These are phyloP conservation scores for Serendipita indica DNA, from an alignment of 768 basidiomycete species.

Conservation along the genomic window DNA sequence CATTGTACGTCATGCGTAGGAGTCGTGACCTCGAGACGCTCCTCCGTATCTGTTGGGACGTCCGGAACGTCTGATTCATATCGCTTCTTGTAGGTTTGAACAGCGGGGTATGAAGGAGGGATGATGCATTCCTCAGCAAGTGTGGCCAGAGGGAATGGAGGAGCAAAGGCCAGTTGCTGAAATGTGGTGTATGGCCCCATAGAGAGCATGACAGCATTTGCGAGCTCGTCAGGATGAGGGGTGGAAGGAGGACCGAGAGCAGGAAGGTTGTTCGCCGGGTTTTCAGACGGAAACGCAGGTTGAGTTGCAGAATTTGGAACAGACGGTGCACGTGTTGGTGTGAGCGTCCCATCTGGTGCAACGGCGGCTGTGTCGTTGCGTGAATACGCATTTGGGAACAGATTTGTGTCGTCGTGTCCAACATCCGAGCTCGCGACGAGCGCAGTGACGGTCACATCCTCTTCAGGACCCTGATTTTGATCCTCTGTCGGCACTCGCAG, in stretches of 20 bases:
- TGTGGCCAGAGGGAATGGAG: slow-evolving; percentile 72
- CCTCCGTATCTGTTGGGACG: slow-evolving; percentile 64
- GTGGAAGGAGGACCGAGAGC: slow-evolving; percentile 21
- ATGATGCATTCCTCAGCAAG: slow-evolving; percentile 87
- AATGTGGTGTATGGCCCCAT: slow-evolving; percentile 83
- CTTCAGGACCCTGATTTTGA: slow-evolving; percentile 26
- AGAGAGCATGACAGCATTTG: slow-evolving; percentile 50
- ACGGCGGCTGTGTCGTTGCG: slow-evolving; percentile 15
- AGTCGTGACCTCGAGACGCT: slow-evolving; percentile 30
- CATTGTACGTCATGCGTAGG: slow-evolving; percentile 56
- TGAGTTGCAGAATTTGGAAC: neutral
- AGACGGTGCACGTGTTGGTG: neutral
- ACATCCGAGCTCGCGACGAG: slow-evolving; percentile 31
- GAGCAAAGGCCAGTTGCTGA: slow-evolving; percentile 76
- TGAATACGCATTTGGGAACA: slow-evolving; percentile 16
- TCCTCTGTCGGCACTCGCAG: slow-evolving; percentile 36
- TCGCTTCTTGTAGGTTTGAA: slow-evolving; percentile 51
- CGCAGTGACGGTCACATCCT: slow-evolving; percentile 15
- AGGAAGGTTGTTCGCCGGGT: neutral
- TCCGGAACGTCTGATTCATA: slow-evolving; percentile 48
- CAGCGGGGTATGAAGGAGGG: slow-evolving; percentile 74
- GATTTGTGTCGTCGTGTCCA: slow-evolving; percentile 35
- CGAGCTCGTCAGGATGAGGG: slow-evolving; percentile 47
- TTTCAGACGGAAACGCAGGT: neutral
- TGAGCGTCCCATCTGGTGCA: neutral